These are phyloP conservation scores for Phytophthora pini DNA, from an alignment of 352 stramenopile genomes.

Conservation along the genomic window DNA sequence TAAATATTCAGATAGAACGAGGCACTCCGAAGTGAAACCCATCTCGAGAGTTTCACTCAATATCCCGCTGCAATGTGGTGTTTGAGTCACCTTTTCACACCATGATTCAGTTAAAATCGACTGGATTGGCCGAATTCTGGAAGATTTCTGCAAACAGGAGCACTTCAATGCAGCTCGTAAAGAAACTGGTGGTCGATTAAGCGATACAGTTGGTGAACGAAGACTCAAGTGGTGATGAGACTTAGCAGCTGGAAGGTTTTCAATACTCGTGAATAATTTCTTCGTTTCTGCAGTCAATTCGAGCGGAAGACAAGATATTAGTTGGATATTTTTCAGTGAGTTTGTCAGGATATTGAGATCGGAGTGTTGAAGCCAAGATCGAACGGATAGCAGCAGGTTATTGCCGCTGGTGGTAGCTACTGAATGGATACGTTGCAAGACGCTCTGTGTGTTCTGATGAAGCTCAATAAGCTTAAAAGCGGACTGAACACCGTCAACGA, in stretches of 20 bases:
- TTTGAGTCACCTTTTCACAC: neutral
- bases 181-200: neutral
- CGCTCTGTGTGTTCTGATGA: neutral
- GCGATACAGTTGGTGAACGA: neutral
- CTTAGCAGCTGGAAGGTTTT: neutral
- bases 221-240: neutral
- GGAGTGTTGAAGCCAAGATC: neutral
- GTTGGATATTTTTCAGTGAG: neutral
- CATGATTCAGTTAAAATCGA: neutral
- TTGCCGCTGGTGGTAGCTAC: neutral
- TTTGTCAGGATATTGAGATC: neutral
- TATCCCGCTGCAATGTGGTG: neutral
- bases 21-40: neutral
- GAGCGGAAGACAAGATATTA: neutral
- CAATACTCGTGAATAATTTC: neutral
- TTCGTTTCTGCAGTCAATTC: neutral
- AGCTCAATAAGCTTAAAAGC: neutral
- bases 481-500: neutral
- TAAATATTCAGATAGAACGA: neutral
- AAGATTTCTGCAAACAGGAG: neutral
- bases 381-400: neutral
- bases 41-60: neutral
- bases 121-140: neutral
- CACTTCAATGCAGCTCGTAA: neutral
- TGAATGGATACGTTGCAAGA: too few species aligned